Percentiles rank a stretch among this genome's conserved stretches.
Evolutionary conservation across 2,329 filamentous ascomycete genomes (phyloP).

Genomic region (Fusarium gaditjirri): DNA sequence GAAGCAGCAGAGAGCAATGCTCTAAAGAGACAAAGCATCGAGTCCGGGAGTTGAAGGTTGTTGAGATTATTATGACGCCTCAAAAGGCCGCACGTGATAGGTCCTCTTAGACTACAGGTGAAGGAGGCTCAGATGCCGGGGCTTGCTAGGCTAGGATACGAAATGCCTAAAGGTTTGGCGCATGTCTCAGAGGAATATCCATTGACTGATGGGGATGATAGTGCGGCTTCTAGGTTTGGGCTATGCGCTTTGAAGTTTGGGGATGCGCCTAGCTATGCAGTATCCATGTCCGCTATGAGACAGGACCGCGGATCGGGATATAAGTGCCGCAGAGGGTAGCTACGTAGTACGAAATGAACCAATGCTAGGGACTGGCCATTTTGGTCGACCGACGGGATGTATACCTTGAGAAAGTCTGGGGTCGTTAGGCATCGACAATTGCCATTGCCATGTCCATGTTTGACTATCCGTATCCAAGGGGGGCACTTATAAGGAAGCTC

Average conservation of each 20-base stretch:
- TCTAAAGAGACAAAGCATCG: background rate
- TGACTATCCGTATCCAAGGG: background rate
- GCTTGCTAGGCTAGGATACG: background rate
- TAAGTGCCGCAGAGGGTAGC: background rate
- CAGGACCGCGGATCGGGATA: background rate
- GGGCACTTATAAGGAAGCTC: background rate
- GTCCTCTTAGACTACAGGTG: background rate
- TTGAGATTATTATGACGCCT: slow-evolving; percentile 6
- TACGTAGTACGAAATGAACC: background rate
- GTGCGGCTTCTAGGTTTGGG: slow-evolving; percentile 19
- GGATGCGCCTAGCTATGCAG: background rate
- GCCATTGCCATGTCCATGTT: background rate
- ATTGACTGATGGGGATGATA: slow-evolving; percentile 13
- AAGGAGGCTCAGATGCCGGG: slow-evolving; percentile 7
- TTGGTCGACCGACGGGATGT: background rate
- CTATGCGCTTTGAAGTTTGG: slow-evolving; percentile 1
- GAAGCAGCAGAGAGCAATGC: background rate
- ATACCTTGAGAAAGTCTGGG: background rate
- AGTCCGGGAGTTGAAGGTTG: background rate
- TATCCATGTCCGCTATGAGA: background rate
- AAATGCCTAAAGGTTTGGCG: background rate
- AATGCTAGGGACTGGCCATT: background rate
- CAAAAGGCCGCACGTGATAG: background rate
- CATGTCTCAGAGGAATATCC: slow-evolving; percentile 8
- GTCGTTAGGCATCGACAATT: background rate